Conservation (phyloP, 2,329 filamentous ascomycete species). For the Diplodia scrobiculata region DNA sequence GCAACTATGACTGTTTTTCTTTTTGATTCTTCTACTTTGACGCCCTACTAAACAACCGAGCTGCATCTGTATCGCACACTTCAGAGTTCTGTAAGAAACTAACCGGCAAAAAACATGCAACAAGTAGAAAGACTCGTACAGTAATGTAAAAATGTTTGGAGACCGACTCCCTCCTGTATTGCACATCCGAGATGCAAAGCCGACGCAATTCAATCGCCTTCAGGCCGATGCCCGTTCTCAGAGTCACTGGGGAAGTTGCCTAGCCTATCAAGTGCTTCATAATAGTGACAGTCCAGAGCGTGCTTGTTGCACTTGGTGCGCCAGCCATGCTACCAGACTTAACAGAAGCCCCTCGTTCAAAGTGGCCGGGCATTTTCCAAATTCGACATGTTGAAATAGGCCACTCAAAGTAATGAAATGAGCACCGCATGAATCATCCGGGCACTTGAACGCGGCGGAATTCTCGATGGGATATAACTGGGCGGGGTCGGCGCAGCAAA, state of each 20-base stretch:
- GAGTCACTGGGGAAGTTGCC: too few relatives aligned
- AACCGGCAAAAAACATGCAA: neutral
- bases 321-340: conserved; percentile 15
- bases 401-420: conserved; percentile 1
- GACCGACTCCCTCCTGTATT: neutral
- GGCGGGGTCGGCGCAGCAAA: neutral
- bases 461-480: neutral
- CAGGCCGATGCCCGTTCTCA: neutral
- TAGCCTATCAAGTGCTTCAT: neutral
- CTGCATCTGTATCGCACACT: too few relatives aligned
- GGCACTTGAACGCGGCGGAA: neutral
- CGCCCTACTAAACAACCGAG: too few relatives aligned
- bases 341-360: neutral
- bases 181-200: neutral
- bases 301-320: neutral
- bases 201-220: neutral
- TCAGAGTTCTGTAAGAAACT: too few relatives aligned
- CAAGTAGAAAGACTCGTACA: neutral
- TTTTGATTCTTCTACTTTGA: too few relatives aligned
- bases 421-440: neutral
- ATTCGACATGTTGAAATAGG: conserved; percentile 4
- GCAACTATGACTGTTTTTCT: too few relatives aligned
- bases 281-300: neutral
- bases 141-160: neutral
- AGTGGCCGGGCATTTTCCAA: neutral